These are phyloP conservation scores for Exidia glandulosa DNA, from an alignment of 768 basidiomycete species.

Conservation along the genomic window DNA sequence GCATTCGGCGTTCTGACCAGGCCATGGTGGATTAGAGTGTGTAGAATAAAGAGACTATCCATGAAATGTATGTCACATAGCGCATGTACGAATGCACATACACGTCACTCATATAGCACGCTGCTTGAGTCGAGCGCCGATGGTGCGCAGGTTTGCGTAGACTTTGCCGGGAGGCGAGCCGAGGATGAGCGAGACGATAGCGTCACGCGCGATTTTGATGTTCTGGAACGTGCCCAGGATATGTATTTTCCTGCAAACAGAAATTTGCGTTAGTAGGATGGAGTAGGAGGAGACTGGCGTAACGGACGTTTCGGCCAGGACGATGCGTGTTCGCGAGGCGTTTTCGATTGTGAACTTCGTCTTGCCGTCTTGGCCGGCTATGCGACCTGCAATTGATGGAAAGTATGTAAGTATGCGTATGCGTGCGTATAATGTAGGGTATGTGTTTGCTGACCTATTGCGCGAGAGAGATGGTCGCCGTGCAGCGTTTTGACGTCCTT, in stretches of 20 bases:
- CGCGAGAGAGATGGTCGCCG: constrained; percentile 95
- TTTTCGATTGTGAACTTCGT: constrained; percentile 99
- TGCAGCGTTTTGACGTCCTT: constrained; percentile 98
- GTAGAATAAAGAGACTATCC: background rate
- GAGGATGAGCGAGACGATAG: constrained; percentile 88
- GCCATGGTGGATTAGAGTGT: background rate
- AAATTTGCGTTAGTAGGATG: constrained; percentile 5
- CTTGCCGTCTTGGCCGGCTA: constrained; percentile 97
- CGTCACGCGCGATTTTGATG: constrained; percentile 94
- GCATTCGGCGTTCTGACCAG: no score
- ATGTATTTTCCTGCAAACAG: constrained; percentile 75
- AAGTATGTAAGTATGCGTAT: background rate
- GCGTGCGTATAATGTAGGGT: no score
- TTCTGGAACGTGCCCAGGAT: constrained; percentile 98
- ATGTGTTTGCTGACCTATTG: constrained; percentile 85
- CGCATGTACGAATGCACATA: background rate
- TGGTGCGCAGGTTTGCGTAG: constrained; percentile 81
- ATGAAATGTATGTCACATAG: constrained; percentile 1
- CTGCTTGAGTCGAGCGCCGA: constrained; percentile 89
- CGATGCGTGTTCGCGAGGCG: constrained; percentile 90
- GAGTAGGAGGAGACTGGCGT: background rate
- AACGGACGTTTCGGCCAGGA: constrained; percentile 89
- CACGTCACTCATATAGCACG: constrained; percentile 49
- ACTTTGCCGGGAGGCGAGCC: constrained; percentile 94
- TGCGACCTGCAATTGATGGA: constrained; percentile 54